Evolutionary conservation across 2,329 filamentous ascomycete genomes (phyloP), one percentile per base, ranked within the genome.

Genomic region (Alternaria hordeiaustralica): DNA sequence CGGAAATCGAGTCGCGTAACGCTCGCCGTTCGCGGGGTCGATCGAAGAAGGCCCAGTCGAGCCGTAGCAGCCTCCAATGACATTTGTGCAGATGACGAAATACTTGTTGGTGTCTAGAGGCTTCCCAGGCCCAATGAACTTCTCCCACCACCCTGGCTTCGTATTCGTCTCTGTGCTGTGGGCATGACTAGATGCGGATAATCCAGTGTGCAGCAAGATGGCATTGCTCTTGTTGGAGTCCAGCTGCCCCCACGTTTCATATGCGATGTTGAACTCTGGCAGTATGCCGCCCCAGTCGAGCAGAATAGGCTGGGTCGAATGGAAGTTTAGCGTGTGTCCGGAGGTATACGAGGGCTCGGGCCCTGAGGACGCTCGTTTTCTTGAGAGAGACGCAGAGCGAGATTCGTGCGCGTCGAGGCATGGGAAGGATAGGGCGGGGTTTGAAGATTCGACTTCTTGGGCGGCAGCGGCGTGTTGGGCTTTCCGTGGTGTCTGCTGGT

Each of bases 71-170:
- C 96, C 94, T 55, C 96, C 96, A 36, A 99, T 87, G 50, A 98
- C 94, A 78, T 99, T 99, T 10, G 96, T 98, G 82, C 96, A 99
- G 65, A 99, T 93, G 64, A 99, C 84, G 76, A 94, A 93, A 84
- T 96, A 97, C 78, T 93, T 95, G 80, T 95, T 84, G 1, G 96
- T 99, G 79, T 99, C 93, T 10, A 99, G 82, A 11, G 93, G 92
- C 20, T 87, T 87, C 1, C 92, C 93, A 0, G 94, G 92, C 0
- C 96, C 96, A 75, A 99, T 98, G 79, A 99, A 99, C 80, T 92
- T 95, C 82, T 99, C 96, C 96, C 96, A 99, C 96, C 96, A 99
- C 4, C 96, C 96, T 0, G 94, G 91, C 78, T 94, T 92, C 0
- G 92, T 87, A 79, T 99, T 99, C 10, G 85, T 84, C 56, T 88